A percentile compares a stretch with the other conserved stretches of the same genome.
Evolutionary conservation across 768 basidiomycete species (phyloP).

Genomic region (Collybia sordida): DNA sequence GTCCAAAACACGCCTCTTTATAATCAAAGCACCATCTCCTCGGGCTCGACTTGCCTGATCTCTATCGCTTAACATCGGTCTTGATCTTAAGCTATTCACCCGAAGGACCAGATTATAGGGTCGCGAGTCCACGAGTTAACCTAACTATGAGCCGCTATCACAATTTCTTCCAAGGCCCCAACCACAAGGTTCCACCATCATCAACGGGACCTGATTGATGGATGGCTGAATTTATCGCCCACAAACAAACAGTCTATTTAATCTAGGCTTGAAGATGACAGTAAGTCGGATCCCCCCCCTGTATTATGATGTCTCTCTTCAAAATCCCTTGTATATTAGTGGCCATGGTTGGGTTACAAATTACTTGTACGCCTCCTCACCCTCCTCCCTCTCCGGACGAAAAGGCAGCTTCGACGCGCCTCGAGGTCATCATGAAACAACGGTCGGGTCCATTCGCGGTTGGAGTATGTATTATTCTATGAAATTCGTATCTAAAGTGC

Average conservation of each 20-base stretch:
- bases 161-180: no score
- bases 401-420: conserved; percentile 28
- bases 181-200: no score
- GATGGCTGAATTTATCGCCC: background rate
- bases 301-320: conserved; percentile 24
- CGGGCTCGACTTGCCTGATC: no score
- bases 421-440: conserved; percentile 37
- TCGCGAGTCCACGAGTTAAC: no score
- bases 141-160: no score
- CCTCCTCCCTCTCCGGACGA: conserved; percentile 35
- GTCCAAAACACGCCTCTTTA: no score
- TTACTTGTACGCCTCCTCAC: conserved; percentile 46
- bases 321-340: conserved; percentile 44
- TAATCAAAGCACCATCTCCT: no score
- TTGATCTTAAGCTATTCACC: no score
- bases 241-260: conserved; percentile 17
- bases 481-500: no score
- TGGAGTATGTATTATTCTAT: conserved; percentile 27
- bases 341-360: conserved; percentile 42
- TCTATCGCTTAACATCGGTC: no score
- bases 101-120: no score
- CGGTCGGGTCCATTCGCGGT: conserved; percentile 29
- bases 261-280: background rate
- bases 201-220: no score
- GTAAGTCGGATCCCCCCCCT: background rate